Base-by-base conservation (phyloP, 805 yeast species). In the Saccharomycopsis sp. region DNA sequence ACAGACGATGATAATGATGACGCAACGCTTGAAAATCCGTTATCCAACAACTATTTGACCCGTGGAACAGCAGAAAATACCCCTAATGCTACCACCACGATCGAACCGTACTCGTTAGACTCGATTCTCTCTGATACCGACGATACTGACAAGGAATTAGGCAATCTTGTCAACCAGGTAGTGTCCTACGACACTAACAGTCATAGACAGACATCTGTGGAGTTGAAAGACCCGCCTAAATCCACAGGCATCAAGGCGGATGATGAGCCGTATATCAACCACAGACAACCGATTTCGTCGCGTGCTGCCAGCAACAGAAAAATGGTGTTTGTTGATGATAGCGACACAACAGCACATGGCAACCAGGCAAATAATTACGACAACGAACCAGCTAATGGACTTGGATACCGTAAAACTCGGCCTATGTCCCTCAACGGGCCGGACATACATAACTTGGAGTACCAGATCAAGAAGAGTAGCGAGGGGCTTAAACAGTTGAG, bases 281-380 rank as follows among this genome's bases (percentile, higher is more conserved):
- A 19, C 3, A 55, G 52, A 20, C 41, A 52, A 3, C 61, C 61
- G 2, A 50, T 56, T 9, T 51, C 56, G 25, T 17, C 38, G 8
- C 44, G 59, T 23, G 59, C 56, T 15, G 58, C 62, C 7, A 49
- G 34, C 22, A 58, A 60, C 38, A 9, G 63, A 15, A 54, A 55
- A 42, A 58, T 60, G 56, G 61, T 57, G 8, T 58, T 23, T 51
- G 61, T 59, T n/a, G 60, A 55, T 22, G 52, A 49, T 14, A 55
- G 50, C 15, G 23, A 34, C 20, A 29, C 38, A 5, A 5, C 9
- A 12, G 38, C 12, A 12, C n/a, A n/a, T n/a, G 38, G 38, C 38
- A 29, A 12, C 38, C 9, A 29, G 38, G 38, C n/a, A n/a, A n/a
- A n/a, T n/a, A n/a, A n/a, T n/a, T n/a, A n/a, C n/a, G n/a, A n/a